Conservation (phyloP, 208 protist genomes). For the Crithidia bombi region DNA sequence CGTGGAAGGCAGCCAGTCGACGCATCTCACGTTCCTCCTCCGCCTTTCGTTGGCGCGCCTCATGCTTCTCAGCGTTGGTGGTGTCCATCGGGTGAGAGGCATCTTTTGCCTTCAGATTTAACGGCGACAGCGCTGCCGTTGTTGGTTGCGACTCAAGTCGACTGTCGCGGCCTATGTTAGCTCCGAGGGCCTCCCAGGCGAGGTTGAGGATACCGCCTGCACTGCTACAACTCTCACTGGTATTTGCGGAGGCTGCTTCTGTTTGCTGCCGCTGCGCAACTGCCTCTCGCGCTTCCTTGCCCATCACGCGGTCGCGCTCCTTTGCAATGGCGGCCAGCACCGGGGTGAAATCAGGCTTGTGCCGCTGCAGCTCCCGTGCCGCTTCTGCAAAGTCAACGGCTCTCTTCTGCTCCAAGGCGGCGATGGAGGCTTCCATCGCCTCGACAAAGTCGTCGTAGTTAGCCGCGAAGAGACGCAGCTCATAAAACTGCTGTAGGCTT, state of each 20-base stretch:
- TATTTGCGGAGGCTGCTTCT: background rate
- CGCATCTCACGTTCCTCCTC: slow-evolving; percentile 50
- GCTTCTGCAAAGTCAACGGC: slow-evolving; percentile 48
- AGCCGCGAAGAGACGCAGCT: slow-evolving; percentile 61
- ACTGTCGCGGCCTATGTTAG: slow-evolving; percentile 8
- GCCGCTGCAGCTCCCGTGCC: slow-evolving; percentile 39
- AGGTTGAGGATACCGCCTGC: slow-evolving; percentile 9
- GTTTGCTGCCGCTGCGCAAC: background rate
- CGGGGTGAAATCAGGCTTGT: slow-evolving; percentile 64
- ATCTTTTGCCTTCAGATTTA: slow-evolving; percentile 14
- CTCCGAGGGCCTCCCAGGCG: slow-evolving; percentile 27
- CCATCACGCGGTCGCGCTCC: slow-evolving; percentile 48
- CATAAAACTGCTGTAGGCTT: slow-evolving; percentile 81
- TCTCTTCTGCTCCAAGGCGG: slow-evolving; percentile 39
- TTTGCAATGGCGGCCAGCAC: slow-evolving; percentile 53
- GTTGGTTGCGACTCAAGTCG: background rate
- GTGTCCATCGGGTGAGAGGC: slow-evolving; percentile 83
- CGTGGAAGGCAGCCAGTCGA: slow-evolving; percentile 27
- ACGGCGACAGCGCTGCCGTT: slow-evolving; percentile 2
- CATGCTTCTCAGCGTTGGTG: slow-evolving; percentile 46
- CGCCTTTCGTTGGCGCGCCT: slow-evolving; percentile 25
- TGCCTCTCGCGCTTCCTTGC: background rate
- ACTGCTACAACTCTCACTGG: background rate
- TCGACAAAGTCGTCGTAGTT: slow-evolving; percentile 81
- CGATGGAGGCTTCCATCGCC: slow-evolving; percentile 62